Evolutionary conservation across 179 eudicot species (phyloP).

Genomic region (Spinacia oleracea): DNA sequence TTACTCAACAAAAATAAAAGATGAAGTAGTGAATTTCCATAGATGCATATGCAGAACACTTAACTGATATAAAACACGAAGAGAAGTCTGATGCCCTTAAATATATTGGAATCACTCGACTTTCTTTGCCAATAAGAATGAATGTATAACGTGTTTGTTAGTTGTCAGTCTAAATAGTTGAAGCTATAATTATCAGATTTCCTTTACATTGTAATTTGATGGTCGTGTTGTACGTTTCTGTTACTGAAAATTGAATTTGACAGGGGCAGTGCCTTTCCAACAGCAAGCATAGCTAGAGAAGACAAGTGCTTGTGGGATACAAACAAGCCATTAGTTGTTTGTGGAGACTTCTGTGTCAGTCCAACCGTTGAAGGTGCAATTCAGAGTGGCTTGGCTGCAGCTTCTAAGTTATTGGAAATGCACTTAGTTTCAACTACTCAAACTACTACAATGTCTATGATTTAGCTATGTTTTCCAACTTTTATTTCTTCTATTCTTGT

Average conservation of each 20-base stretch:
- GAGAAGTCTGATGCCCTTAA: not conserved
- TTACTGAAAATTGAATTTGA: not conserved
- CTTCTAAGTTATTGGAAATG: conserved; percentile 56
- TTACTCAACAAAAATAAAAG: not conserved
- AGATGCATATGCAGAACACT: too few relatives aligned
- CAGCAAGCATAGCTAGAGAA: conserved; percentile 54
- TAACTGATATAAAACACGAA: not conserved
- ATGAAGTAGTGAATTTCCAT: not conserved
- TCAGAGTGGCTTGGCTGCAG: conserved; percentile 78
- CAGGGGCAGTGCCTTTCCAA: conserved; percentile 98
- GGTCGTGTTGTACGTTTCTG: not conserved
- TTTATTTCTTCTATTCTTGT: too few relatives aligned
- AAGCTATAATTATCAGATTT: not conserved
- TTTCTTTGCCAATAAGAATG: not conserved
- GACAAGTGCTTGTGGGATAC: conserved; percentile 80
- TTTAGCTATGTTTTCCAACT: too few relatives aligned
- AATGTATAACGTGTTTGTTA: too few relatives aligned
- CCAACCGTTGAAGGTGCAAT: conserved; percentile 96
- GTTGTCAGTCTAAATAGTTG: not conserved
- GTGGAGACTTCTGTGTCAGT: conserved; percentile 91
- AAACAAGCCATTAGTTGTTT: conserved; percentile 59
- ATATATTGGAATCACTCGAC: not conserved
- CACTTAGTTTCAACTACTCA: too few relatives aligned
- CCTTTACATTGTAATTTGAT: not conserved
- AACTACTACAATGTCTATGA: too few relatives aligned